Conservation (phyloP, 2,329 filamentous ascomycete species). For the Aspergillus japonicus region DNA sequence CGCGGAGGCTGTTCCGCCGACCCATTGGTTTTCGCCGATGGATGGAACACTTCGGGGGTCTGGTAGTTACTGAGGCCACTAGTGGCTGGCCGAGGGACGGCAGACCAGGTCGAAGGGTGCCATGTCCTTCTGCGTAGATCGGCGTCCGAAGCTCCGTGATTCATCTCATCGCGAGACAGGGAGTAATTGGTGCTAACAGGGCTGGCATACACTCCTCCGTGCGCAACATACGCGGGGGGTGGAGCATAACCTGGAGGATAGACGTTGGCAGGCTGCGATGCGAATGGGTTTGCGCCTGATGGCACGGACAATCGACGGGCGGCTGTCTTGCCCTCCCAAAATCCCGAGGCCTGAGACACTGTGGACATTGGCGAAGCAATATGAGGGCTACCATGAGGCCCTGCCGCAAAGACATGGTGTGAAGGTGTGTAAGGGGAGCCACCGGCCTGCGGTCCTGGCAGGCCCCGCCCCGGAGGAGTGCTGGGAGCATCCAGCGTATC, state of each 20-base stretch:
- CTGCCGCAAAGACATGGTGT: slow-evolving; percentile 70
- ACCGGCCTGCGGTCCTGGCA: slow-evolving; percentile 66
- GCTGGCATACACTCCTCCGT: slow-evolving; percentile 63
- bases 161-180: slow-evolving; percentile 34
- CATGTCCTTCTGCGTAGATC: slow-evolving; percentile 83
- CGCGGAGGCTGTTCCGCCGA: slow-evolving; percentile 60
- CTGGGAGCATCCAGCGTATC: slow-evolving; percentile 67
- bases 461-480: slow-evolving; percentile 61
- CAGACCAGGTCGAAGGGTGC: slow-evolving; percentile 72
- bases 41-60: slow-evolving; percentile 63
- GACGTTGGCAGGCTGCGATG: slow-evolving; percentile 58
- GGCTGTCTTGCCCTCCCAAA: slow-evolving; percentile 69
- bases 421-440: slow-evolving; percentile 82
- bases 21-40: slow-evolving; percentile 55
- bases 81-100: slow-evolving; percentile 63
- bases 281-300: slow-evolving; percentile 71
- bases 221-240: slow-evolving; percentile 55
- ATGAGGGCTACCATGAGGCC: slow-evolving; percentile 68
- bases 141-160: slow-evolving; percentile 58
- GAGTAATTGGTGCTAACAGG: slow-evolving; percentile 65
- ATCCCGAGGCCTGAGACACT: slow-evolving; percentile 68
- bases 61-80: slow-evolving; percentile 75
- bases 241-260: slow-evolving; percentile 59
- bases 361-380: slow-evolving; percentile 74
- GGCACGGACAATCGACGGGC: slow-evolving; percentile 80